Evolutionary conservation across 257 asterid species (phyloP), one percentile per base, ranked within the genome.

Genomic region (Verbena officinalis): DNA sequence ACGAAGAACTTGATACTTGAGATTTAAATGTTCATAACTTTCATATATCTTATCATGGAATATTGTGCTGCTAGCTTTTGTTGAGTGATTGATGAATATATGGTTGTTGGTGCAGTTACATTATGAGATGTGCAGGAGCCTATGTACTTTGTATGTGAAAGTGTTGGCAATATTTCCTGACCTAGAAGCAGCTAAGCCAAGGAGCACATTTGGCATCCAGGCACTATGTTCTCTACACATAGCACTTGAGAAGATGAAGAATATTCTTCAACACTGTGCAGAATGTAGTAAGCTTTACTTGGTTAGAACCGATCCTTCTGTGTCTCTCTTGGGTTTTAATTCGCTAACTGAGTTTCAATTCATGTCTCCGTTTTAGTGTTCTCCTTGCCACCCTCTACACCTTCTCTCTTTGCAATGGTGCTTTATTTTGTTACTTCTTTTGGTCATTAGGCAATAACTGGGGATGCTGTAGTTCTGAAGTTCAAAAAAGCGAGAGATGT

Each of bases 181-280:
- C 67, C 69, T 95, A 53, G 99, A 95, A 82, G 98, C 87, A 34
- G 91, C 98, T 34, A 77, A 98, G 72, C 99, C 99, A 5, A 81
- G 97, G 74, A 95, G 99, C 82, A 95, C 97, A 5, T 84, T 98
- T 13, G 99, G 99, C 61, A 91, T 95, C 81, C 97, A 95, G 75
- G 98, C 99, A 33, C 81, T 95, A 67, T 95, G 99, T 73, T 78
- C 95, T 72, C 85, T 95, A 77, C 99, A 95, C 79, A 88, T 91
- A 57, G 96, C 99, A 72, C 99, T 95, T 19, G 99, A 95, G 85
- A 95, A 88, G 87, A 82, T 97, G 38, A 95, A 91, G 81, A 95
- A 77, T 73, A 68, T 95, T 77, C 93, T 95, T 74, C 98, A 86
- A 69, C 96, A 95, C 67, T 95, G 99, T 24, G 85, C 95, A 0